A percentile compares a stretch with the other conserved stretches of the same genome.
These are phyloP conservation scores for Magnaporthales sp. DNA, from an alignment of 2,329 filamentous ascomycete genomes.

Conservation along the genomic window DNA sequence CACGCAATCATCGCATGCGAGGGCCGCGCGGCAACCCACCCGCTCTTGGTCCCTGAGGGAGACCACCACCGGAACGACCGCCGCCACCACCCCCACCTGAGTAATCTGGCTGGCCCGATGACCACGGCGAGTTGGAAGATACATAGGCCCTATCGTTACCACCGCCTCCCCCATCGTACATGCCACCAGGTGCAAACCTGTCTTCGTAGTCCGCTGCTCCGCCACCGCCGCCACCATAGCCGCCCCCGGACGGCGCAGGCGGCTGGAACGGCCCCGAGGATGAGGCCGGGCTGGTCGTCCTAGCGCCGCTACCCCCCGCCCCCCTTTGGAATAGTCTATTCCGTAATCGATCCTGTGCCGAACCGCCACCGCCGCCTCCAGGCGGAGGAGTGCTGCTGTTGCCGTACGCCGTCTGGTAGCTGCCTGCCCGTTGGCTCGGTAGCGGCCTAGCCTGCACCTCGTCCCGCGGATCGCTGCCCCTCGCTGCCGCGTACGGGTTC, in stretches of 20 bases:
- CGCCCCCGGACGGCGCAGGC: constrained; percentile 17
- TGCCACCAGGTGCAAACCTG: constrained; percentile 34
- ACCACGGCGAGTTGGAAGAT: constrained; percentile 39
- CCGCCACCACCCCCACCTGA: constrained; percentile 23
- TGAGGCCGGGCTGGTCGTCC: constrained; percentile 44
- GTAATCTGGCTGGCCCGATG: constrained; percentile 30
- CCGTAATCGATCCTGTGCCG: constrained; percentile 75
- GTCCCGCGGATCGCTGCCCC: constrained; percentile 18
- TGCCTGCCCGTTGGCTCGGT: constrained; percentile 65
- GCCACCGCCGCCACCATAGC: constrained; percentile 19
- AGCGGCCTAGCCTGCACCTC: constrained; percentile 47
- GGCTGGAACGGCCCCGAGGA: constrained; percentile 38
- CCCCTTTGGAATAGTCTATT: constrained; percentile 65
- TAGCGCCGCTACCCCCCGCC: constrained; percentile 49
- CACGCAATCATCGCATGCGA: constrained; percentile 28
- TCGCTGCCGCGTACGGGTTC: constrained; percentile 21
- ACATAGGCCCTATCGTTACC: constrained; percentile 30
- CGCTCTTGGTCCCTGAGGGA: constrained; percentile 24
- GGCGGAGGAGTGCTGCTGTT: constrained; percentile 20
- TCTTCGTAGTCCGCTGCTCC: constrained; percentile 32
- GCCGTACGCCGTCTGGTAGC: constrained; percentile 51
- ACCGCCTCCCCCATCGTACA: constrained; percentile 29
- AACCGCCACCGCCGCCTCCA: constrained; percentile 25
- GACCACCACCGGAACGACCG: constrained; percentile 16
- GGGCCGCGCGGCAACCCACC: constrained; percentile 32